A percentile compares a stretch with the other conserved stretches of the same genome.
phyloP scores from a whole-genome alignment of 345 rosid genomes.

The Eucalyptus cladocalyx region DNA sequence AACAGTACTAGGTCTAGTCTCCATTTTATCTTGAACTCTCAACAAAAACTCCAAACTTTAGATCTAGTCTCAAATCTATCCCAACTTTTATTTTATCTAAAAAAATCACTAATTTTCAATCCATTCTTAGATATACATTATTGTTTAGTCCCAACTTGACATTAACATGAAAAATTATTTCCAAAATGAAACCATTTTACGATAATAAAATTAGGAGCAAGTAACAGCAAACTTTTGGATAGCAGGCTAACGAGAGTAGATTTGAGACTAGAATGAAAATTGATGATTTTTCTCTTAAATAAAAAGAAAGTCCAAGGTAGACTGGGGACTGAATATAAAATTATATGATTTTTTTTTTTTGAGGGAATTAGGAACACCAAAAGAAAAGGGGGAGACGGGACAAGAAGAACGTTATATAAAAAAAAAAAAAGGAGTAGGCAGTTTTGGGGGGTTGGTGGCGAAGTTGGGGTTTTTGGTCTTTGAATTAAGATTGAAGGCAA shows the following conservation, averaged over 20 bases:
- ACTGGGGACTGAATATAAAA: too few relatives aligned
- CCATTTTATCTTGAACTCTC: neutral
- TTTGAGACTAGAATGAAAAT: neutral
- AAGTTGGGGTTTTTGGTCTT: neutral
- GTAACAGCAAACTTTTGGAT: fast-evolving
- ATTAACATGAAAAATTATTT: too few relatives aligned
- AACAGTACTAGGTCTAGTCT: neutral
- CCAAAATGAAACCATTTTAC: neutral
- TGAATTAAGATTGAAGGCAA: neutral
- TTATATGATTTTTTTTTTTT: too few relatives aligned
- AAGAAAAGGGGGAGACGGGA: neutral
- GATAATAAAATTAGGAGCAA: neutral
- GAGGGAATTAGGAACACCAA: neutral
- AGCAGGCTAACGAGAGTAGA: fast-evolving
- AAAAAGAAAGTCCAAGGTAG: neutral
- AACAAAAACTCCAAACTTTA: neutral
- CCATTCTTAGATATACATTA: fast-evolving
- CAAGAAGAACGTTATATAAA: neutral
- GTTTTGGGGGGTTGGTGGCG: neutral
- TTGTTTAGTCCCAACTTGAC: neutral
- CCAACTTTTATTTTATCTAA: fast-evolving
- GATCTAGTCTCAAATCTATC: neutral
- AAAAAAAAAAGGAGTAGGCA: too few relatives aligned
- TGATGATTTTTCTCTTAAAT: too few relatives aligned
- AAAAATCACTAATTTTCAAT: neutral